phyloP scores from a whole-genome alignment of 2,329 filamentous ascomycete genomes.

The Neopestalotiopsis sp. region DNA sequence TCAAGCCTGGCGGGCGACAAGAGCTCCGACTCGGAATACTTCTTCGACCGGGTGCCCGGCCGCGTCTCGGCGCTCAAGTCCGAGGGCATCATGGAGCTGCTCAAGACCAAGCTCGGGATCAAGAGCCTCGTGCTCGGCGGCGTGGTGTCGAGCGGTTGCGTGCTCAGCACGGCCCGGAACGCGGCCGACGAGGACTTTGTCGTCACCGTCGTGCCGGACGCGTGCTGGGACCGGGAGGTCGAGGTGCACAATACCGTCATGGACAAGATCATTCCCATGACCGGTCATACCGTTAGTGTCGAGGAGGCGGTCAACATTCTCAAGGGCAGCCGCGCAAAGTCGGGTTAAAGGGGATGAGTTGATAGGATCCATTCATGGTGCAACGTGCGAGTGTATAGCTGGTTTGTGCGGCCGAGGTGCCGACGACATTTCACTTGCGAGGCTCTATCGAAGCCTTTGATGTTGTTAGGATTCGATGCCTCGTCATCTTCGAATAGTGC shows the following conservation, averaged over 20 bases:
- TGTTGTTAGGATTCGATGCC: neutral
- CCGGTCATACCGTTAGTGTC: neutral
- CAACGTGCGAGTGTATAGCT: neutral
- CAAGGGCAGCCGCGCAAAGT: neutral
- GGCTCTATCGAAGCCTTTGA: neutral
- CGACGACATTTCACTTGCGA: neutral
- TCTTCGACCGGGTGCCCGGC: conserved; percentile 14
- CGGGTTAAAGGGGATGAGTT: neutral
- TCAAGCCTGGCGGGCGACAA: conserved; percentile 11
- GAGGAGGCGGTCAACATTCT: conserved; percentile 9
- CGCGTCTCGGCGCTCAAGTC: conserved; percentile 18
- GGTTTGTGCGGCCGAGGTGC: neutral
- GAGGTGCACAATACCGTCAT: conserved; percentile 11
- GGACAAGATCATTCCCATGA: conserved; percentile 9
- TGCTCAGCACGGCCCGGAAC: conserved; percentile 22
- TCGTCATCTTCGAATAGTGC: neutral
- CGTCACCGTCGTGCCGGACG: conserved; percentile 23
- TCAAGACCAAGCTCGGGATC: conserved; percentile 21
- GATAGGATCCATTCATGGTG: neutral
- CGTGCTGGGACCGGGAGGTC: conserved; percentile 21
- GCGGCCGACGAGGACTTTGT: conserved; percentile 24
- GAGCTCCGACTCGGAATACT: conserved; percentile 13
- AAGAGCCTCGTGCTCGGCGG: conserved; percentile 21
- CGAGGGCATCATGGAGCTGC: conserved; percentile 18
- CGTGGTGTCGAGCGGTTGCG: conserved; percentile 21